Evolutionary conservation across 148 eudicot genomes (phyloP).

Genomic region (Rhododendron vialii): DNA sequence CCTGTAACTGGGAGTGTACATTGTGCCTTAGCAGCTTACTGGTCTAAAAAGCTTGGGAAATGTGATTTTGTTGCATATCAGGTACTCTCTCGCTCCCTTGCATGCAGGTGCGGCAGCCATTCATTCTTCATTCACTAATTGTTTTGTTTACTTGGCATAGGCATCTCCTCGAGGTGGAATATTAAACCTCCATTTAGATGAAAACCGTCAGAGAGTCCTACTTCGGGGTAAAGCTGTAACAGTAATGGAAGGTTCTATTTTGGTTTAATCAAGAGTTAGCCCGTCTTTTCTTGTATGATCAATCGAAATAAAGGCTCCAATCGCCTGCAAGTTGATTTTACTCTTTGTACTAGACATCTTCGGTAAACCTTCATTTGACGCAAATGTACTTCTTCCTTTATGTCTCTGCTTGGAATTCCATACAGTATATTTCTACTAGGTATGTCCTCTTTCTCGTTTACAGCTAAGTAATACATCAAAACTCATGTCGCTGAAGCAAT

Average conservation of each 20-base stretch:
- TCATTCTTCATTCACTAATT: not conserved
- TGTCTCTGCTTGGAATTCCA: not conserved
- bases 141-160: constrained; percentile 22
- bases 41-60: constrained; percentile 68
- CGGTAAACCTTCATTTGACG: not conserved
- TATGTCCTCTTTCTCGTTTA: not conserved
- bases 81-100: constrained; percentile 23
- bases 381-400: not conserved
- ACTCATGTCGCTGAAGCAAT: not conserved
- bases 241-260: constrained; percentile 70
- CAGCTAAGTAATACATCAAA: not conserved
- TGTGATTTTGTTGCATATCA: constrained; percentile 54
- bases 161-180: constrained; percentile 77
- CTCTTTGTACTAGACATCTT: not conserved
- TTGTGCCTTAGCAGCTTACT: constrained; percentile 70
- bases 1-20: constrained; percentile 86
- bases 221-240: constrained; percentile 62
- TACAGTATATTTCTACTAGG: not conserved
- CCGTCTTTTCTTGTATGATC: not conserved
- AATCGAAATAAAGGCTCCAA: not conserved
- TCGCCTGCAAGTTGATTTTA: not conserved
- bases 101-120: not conserved
- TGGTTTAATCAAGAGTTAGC: constrained; percentile 26
- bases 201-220: constrained; percentile 52
- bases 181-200: constrained; percentile 58